Conservation (phyloP, 305 asterid species). For the Euphrasia arctica region DNA sequence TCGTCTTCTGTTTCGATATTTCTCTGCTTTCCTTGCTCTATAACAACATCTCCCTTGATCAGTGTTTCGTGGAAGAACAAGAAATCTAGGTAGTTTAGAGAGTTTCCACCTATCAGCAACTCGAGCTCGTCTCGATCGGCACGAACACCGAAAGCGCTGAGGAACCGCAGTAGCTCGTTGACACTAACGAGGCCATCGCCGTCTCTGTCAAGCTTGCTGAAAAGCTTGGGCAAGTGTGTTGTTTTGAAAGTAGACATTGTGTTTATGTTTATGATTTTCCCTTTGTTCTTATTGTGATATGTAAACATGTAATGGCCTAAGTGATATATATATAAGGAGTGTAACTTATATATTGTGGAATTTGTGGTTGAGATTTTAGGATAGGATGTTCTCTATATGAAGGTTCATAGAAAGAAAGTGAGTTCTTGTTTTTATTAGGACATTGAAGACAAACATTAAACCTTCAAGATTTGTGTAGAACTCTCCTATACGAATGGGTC, state of each 20-base stretch:
- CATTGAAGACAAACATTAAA: not conserved
- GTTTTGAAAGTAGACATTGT: slow-evolving; percentile 34
- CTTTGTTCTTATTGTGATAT: not conserved
- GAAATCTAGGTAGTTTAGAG: slow-evolving; percentile 36
- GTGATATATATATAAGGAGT: not conserved
- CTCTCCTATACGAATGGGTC: not conserved
- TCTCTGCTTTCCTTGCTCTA: slow-evolving; percentile 4
- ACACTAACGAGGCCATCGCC: slow-evolving; percentile 41
- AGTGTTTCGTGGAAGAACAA: slow-evolving; percentile 40
- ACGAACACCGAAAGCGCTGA: slow-evolving; percentile 25
- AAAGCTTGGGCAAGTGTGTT: slow-evolving; percentile 33
- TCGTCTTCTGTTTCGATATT: slow-evolving; percentile 7
- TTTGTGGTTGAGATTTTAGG: too few relatives aligned
- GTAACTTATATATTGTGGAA: not conserved
- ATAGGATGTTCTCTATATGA: too few relatives aligned
- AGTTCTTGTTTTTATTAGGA: slow-evolving; percentile 11
- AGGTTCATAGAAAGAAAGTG: too few relatives aligned
- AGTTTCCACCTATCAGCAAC: slow-evolving; percentile 32
- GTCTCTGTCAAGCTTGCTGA: slow-evolving; percentile 41
- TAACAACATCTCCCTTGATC: slow-evolving; percentile 17
- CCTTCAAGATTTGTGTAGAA: slow-evolving; percentile 15
- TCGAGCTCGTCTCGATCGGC: slow-evolving; percentile 36
- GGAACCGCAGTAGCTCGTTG: slow-evolving; percentile 38
- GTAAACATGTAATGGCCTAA: not conserved
- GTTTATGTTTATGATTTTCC: not conserved